Conservation (phyloP, 345 rosid species). For the Streptanthus diversifolius region DNA sequence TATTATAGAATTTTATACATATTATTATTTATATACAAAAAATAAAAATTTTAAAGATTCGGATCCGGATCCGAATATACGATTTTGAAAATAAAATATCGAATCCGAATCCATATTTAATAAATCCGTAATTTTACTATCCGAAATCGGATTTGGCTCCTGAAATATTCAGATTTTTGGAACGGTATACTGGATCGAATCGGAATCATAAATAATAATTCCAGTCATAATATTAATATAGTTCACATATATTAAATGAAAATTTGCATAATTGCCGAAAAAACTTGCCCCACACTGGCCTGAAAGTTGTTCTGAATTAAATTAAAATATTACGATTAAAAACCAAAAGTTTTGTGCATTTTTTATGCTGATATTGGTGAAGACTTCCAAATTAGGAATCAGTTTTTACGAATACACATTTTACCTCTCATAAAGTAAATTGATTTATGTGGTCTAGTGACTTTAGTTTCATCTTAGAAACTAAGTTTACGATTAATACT, state of each 20-base stretch:
- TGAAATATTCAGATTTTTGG: too few relatives aligned
- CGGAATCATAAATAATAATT: too few relatives aligned
- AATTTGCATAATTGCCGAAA: slow-evolving; percentile 21
- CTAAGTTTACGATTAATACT: neutral
- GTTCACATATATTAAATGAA: neutral
- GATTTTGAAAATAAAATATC: too few relatives aligned
- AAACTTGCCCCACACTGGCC: slow-evolving; percentile 17
- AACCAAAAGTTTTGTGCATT: slow-evolving; percentile 22
- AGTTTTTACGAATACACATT: neutral
- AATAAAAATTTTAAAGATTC: too few relatives aligned
- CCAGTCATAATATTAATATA: too few relatives aligned
- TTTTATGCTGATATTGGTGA: slow-evolving; percentile 12
- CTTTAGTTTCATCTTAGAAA: neutral
- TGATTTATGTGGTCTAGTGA: neutral
- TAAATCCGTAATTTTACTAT: too few relatives aligned
- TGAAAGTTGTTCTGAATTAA: neutral
- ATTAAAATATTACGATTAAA: slow-evolving; percentile 7
- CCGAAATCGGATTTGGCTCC: too few relatives aligned
- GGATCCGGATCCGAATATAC: too few relatives aligned
- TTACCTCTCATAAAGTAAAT: neutral
- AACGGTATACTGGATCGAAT: too few relatives aligned
- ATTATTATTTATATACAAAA: too few relatives aligned
- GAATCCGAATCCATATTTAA: too few relatives aligned
- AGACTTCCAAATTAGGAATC: neutral
- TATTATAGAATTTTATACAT: too few relatives aligned